Evolutionary conservation across 805 yeast species (phyloP), one percentile per base, ranked within the genome.

Genomic region (Candida alai): DNA sequence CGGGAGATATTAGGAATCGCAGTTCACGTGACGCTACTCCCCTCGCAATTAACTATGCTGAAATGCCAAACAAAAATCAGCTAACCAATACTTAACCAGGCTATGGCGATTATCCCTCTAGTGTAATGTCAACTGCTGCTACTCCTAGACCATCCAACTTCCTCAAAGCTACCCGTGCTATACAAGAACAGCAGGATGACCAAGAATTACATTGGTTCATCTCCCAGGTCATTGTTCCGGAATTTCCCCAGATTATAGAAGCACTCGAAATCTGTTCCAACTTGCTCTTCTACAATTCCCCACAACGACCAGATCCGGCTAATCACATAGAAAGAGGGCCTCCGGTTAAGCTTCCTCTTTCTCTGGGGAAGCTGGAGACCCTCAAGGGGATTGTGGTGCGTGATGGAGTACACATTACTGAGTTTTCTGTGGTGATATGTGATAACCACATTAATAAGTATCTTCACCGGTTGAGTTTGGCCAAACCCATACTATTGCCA

Each of bases 311-410:
- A 3, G 60, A 58, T 32, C 42, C 45, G 2, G 38, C 30, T 6
- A 39, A 47, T 19, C 43, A 41, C 25, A 49, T 52, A n/a, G 60
- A 54, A 35, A 36, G 62, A 10, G 70, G 68, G 1, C 66, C 68
- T 21, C 14, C 70, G 10, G 67, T 76, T 34, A 78, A 73, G 37
- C 60, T 82, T 32, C 84, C 88, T 0, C 56, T 82, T 5, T 62
- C 78, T 0, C 17, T 19, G 15, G 35, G 35, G n/a, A 72, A 78
- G 35, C 70, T 73, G 36, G 82, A 78, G 37, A 56, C 65, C 3
- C 54, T 80, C 11, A 78, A 79, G 40, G 90, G 90, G 0, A 65
- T 76, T 1, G 52, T 81, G 0, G 72, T 75, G 0, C 54, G 89
- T 32, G 69, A 65, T 34, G 79, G 80, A 5, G 66, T 71, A 9